Conservation (phyloP, 2,329 filamentous ascomycete species). For the Cyphellophora attinorum region DNA sequence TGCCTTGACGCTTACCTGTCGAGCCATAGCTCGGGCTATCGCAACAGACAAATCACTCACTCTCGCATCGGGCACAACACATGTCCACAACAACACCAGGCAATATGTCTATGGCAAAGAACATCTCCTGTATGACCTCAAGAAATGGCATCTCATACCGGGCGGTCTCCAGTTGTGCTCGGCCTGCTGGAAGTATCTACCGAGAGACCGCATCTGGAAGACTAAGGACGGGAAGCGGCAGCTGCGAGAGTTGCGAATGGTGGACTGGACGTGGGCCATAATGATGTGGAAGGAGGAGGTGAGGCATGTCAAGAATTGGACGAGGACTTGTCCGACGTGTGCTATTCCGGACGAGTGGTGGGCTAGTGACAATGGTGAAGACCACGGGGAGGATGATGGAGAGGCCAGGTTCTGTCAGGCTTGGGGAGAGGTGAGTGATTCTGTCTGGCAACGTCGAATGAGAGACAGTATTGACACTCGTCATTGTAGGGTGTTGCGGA, state of each 20-base stretch:
- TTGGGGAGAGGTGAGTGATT: no score
- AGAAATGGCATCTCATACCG: conserved; percentile 4
- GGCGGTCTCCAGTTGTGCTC: conserved; percentile 3
- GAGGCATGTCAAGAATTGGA: no score
- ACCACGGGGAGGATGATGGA: background rate
- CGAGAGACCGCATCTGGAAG: conserved; percentile 1
- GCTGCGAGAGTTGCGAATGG: background rate
- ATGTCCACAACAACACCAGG: background rate
- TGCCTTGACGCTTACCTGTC: conserved; percentile 6
- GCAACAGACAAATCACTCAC: conserved; percentile 1
- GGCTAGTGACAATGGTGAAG: no score
- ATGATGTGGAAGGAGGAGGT: background rate
- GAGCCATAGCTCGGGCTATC: background rate
- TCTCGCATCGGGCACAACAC: no score
- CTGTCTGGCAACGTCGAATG: no score
- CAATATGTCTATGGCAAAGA: conserved; percentile 1
- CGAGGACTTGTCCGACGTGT: background rate
- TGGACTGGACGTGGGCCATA: background rate
- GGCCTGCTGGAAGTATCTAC: conserved; percentile 6
- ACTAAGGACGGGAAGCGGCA: background rate
- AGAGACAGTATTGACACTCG: no score
- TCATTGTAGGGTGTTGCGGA: no score
- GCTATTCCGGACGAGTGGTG: no score
- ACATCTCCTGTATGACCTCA: background rate
- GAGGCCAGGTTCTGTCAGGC: background rate